Evolutionary conservation across 371 early-diverging fungal species (phyloP), one percentile per base, ranked within the genome.

Genomic region (Massospora cicadina): DNA sequence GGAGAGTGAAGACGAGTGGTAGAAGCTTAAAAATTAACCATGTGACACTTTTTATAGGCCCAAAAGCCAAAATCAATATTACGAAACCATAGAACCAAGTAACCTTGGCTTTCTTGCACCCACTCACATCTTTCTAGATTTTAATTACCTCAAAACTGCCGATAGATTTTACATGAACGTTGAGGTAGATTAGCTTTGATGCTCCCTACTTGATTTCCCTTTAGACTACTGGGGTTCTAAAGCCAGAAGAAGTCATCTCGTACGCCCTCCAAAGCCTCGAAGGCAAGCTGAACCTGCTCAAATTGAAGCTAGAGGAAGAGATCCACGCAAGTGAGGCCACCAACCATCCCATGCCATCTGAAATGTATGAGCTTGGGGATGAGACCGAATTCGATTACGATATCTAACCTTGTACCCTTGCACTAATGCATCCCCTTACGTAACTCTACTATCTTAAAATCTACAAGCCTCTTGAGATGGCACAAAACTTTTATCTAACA

Each of bases 1-100:
- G 70, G 87, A 92, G 71, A 80, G 85, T 32, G 80, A 83, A 63
- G 75, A 75, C 33, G 96, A 97, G 77, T 96, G 96, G 95, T 81
- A 66, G 26, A 66, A 70, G n/a, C 65, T 68, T 25, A 61, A 67
- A 3, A 26, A 66, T 23, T 33, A 71, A 66, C 66, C 1, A 23
- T 1, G 17, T 33, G 5, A 31, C 26, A 1, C 62, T 60, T 5
- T 43, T 43, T 17, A 5, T 10, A 43, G 43, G 43, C 43, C 43
- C 43, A 43, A 43, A 43, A 43, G 43, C 43, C 43, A 43, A 43
- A 43, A 43, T 17, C 43, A 43, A 43, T 43, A 43, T 17, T 43
- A 43, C 43, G 43, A 43, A 43, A 17, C 43, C 43, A 43, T 43
- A 10, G 43, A 43, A 10, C 5, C 43, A 43, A 43, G 43, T 43